A percentile compares a stretch with the other conserved stretches of the same genome.
Evolutionary conservation across 345 rosid genomes (phyloP).

Genomic region (Acer yangbiense): DNA sequence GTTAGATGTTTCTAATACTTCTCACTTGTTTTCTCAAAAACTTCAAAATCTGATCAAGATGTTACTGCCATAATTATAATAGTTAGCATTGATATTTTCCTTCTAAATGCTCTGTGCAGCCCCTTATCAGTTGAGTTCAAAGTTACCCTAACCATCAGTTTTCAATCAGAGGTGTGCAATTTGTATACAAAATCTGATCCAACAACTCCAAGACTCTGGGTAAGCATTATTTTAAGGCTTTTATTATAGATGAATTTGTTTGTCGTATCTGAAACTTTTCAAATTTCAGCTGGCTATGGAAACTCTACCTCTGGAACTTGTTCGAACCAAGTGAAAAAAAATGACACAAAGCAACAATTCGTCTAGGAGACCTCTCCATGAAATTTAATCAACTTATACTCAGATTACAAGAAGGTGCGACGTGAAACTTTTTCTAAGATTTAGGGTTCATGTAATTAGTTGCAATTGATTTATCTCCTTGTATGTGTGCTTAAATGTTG

Average conservation of each 20-base stretch:
- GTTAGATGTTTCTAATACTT: neutral
- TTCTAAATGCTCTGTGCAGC: constrained; percentile 38
- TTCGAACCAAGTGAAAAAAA: constrained; percentile 60
- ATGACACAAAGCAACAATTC: neutral
- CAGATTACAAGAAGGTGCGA: neutral
- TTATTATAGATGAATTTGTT: constrained; percentile 1
- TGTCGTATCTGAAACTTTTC: constrained; percentile 21
- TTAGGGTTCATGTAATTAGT: neutral
- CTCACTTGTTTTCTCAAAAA: too few species aligned
- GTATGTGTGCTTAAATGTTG: neutral
- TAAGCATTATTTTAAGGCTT: constrained; percentile 30
- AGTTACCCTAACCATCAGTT: constrained; percentile 65
- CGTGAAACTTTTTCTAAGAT: too few species aligned
- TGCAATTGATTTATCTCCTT: neutral
- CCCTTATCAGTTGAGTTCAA: constrained; percentile 91
- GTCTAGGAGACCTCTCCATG: neutral
- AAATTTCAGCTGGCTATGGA: constrained; percentile 74
- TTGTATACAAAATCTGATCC: constrained; percentile 76
- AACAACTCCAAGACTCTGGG: constrained; percentile 90
- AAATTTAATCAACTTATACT: neutral
- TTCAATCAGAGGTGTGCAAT: constrained; percentile 65
- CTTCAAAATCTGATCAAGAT: neutral
- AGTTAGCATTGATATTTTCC: neutral
- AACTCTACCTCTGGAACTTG: constrained; percentile 80
- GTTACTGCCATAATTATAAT: neutral